phyloP scores from a whole-genome alignment of 2,329 filamentous ascomycete genomes.

The Alternaria solani region DNA sequence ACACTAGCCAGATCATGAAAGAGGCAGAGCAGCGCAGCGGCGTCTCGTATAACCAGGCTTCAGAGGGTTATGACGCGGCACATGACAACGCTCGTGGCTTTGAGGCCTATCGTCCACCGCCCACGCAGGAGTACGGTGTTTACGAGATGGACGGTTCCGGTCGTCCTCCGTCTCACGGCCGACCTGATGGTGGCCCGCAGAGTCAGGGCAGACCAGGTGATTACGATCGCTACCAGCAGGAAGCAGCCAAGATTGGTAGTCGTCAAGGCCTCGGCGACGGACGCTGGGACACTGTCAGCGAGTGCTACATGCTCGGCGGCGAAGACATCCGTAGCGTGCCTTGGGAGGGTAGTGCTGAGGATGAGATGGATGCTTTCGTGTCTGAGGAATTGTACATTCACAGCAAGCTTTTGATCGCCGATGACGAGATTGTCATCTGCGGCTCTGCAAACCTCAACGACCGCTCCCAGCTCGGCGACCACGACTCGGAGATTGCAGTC shows the following conservation, averaged over 20 bases:
- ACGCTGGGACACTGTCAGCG: conserved; percentile 78
- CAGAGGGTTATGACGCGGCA: conserved; percentile 68
- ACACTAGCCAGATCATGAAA: conserved; percentile 69
- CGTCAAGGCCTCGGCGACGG: conserved; percentile 55
- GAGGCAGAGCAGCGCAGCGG: conserved; percentile 69
- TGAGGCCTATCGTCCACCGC: conserved; percentile 44
- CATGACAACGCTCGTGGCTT: conserved; percentile 53
- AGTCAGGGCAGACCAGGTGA: conserved; percentile 43
- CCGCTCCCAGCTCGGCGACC: conserved; percentile 79
- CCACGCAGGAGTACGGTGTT: conserved; percentile 49
- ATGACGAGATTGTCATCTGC: conserved; percentile 82
- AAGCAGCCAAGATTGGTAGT: conserved; percentile 64
- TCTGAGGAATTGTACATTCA: conserved; percentile 71
- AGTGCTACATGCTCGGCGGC: conserved; percentile 84
- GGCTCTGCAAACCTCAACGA: conserved; percentile 77
- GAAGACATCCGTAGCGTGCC: conserved; percentile 71
- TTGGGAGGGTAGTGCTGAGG: conserved; percentile 63
- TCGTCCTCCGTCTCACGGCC: conserved; percentile 25
- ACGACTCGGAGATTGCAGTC: conserved; percentile 91
- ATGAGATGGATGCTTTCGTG: conserved; percentile 69
- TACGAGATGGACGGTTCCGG: conserved; percentile 42
- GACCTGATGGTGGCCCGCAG: conserved; percentile 33
- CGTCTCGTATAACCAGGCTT: conserved; percentile 72
- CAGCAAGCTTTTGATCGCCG: conserved; percentile 79
- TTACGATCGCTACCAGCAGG: conserved; percentile 77